These are phyloP conservation scores for Skeletonema potamos DNA, from an alignment of 108 stramenopile genomes.

Conservation along the genomic window DNA sequence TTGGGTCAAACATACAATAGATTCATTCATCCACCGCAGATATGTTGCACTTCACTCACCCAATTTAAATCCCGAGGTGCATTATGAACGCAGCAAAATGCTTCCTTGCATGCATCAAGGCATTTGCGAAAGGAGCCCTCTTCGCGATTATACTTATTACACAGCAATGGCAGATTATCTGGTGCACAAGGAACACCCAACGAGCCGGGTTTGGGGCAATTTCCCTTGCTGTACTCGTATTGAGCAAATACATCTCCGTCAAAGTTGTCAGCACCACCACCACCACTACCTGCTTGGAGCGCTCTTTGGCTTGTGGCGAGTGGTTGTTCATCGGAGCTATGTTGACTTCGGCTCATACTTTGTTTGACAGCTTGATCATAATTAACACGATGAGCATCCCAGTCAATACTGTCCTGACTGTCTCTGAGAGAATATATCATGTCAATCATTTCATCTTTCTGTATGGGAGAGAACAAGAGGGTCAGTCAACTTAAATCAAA, in stretches of 20 bases:
- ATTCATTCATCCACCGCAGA: neutral
- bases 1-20: neutral
- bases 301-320: neutral
- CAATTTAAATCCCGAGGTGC: conserved; percentile 28
- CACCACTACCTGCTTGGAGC: neutral
- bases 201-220: conserved; percentile 33
- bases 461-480: neutral
- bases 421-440: conserved; percentile 19
- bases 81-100: conserved; percentile 58
- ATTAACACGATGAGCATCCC: conserved; percentile 17
- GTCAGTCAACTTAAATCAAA: neutral
- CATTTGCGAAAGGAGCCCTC: conserved; percentile 40
- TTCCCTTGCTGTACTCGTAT: conserved; percentile 40
- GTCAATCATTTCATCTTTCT: conserved; percentile 19
- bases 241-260: conserved; percentile 44
- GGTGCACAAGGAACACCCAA: conserved; percentile 49
- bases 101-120: conserved; percentile 37
- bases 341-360: neutral
- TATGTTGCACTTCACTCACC: neutral
- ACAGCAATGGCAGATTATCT: conserved; percentile 27
- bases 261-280: neutral
- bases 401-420: conserved; percentile 21
- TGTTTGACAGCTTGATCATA: conserved; percentile 4
- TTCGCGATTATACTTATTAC: conserved; percentile 49
- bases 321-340: neutral